Base-by-base conservation (phyloP, 2,329 filamentous ascomycete genomes). In the Fusarium heterosporum region DNA sequence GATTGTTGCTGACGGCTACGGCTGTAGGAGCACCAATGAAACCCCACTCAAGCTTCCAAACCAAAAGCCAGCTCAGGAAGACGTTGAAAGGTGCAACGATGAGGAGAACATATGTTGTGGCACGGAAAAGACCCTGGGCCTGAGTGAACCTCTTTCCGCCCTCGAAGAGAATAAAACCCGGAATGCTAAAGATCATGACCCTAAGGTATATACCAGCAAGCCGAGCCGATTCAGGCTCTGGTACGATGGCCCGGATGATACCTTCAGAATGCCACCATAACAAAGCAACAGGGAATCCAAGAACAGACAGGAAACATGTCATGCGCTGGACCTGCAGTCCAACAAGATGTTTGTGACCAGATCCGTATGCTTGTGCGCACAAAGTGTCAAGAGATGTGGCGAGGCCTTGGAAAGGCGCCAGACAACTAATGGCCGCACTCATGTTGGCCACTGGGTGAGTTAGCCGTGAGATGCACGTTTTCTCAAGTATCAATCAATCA, bases 341-440 rank as follows among this genome's bases (percentile, higher is more conserved):
- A 12, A 98, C 95, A 7, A 98, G 86, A 70, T 94, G 91, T 75
- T 91, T 96, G 76, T 91, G 91, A 0, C 95, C 95, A 1, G 92
- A 96, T 4, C 96, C 95, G 75, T 96, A 98, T 1, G 96, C 95
- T 78, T 98, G 95, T 0, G 95, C 88, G 77, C 95, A 97, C 4
- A 98, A 87, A 0, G 95, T 98, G 78, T 98, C 95, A 36, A 98
- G 83, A 66, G 90, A 93, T 6, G 95, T 98, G 1, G 93, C 90
- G 14, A 98, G 84, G n/a, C 93, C 91, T 74, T 93, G 91, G 74
- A 92, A 91, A 16, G 92, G 88, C 1, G 90, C 90, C 72, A 91
- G 90, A 58, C 90, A 92, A 14, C 87, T 91, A 70, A 96, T 94
- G 66, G 89, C 93, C 28, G 90, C 90, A 3, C 90, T 92, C 92